These are phyloP conservation scores for Pythium insidiosum DNA, from an alignment of 352 stramenopile genomes.

Conservation along the genomic window DNA sequence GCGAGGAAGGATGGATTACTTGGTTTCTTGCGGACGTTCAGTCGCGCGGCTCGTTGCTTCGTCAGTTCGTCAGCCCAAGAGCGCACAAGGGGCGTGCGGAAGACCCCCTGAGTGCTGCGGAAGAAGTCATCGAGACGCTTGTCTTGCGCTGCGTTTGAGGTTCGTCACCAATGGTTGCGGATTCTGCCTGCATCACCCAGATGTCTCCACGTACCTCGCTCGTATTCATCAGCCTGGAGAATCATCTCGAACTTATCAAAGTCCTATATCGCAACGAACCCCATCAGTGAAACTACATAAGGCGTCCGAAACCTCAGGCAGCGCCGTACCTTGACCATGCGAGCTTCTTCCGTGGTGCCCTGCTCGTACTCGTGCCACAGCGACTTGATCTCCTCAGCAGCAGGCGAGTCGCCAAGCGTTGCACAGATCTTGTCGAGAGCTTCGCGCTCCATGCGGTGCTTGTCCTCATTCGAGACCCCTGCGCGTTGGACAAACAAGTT, in stretches of 20 bases:
- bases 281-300: too few species aligned
- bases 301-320: too few species aligned
- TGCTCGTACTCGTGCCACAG: constrained; percentile 88
- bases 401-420: constrained; percentile 41
- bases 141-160: constrained; percentile 30
- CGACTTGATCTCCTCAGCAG: constrained; percentile 50
- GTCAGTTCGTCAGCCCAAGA: constrained; percentile 66
- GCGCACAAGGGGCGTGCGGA: constrained; percentile 72
- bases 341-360: constrained; percentile 68
- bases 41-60: constrained; percentile 34
- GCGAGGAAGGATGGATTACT: too few species aligned
- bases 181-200: too few species aligned
- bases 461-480: constrained; percentile 86
- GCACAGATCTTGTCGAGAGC: constrained; percentile 62
- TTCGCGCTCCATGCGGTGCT: constrained; percentile 84
- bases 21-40: constrained; percentile 1
- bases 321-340: constrained; percentile 84
- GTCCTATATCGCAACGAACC: constrained; percentile 34
- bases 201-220: constrained; percentile 55
- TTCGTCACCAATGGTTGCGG: too few species aligned
- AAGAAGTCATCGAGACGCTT: constrained; percentile 71
- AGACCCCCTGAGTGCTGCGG: constrained; percentile 73
- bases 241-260: constrained; percentile 97
- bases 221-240: constrained; percentile 91
- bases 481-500: background rate